phyloP scores from a whole-genome alignment of 2,329 filamentous ascomycete species.

The Phaeosphaeriaceae sp. region DNA sequence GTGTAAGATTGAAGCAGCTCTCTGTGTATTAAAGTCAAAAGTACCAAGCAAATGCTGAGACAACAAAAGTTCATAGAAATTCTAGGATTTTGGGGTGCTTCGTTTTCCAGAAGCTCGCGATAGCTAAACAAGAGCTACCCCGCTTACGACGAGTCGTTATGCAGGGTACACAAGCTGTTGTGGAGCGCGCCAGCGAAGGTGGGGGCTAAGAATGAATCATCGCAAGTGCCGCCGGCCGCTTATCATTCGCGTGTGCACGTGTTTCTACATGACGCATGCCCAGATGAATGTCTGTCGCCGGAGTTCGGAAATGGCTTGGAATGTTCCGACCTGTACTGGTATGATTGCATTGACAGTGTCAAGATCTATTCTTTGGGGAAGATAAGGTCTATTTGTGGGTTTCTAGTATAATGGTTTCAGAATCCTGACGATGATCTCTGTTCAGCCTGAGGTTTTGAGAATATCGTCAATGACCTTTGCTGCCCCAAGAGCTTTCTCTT shows the following conservation, averaged over 20 bases:
- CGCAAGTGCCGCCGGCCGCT: constrained; percentile 13
- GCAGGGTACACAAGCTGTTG: constrained; percentile 2
- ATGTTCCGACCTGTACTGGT: too few relatives aligned
- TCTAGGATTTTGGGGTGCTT: background rate
- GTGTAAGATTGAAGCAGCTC: background rate
- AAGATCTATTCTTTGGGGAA: too few relatives aligned
- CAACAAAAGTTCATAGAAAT: background rate
- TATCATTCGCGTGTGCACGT: constrained; percentile 22
- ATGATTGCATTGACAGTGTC: too few relatives aligned
- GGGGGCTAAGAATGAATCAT: constrained; percentile 17
- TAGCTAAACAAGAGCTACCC: constrained; percentile 18
- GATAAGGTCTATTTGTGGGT: too few relatives aligned
- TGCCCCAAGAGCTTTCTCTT: constrained; percentile 49
- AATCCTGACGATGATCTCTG: background rate
- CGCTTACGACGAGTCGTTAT: constrained; percentile 11
- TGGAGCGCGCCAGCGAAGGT: constrained; percentile 12
- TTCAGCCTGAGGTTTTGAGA: constrained; percentile 2
- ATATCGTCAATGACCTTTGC: constrained; percentile 36
- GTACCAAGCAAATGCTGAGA: background rate
- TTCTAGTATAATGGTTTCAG: too few relatives aligned
- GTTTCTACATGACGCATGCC: background rate
- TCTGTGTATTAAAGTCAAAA: background rate
- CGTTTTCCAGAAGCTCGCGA: constrained; percentile 5
- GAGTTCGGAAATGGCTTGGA: too few relatives aligned
- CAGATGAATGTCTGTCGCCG: background rate